Conservation (phyloP, 495 filamentous ascomycete species). For the Talaromyces borbonicus region DNA sequence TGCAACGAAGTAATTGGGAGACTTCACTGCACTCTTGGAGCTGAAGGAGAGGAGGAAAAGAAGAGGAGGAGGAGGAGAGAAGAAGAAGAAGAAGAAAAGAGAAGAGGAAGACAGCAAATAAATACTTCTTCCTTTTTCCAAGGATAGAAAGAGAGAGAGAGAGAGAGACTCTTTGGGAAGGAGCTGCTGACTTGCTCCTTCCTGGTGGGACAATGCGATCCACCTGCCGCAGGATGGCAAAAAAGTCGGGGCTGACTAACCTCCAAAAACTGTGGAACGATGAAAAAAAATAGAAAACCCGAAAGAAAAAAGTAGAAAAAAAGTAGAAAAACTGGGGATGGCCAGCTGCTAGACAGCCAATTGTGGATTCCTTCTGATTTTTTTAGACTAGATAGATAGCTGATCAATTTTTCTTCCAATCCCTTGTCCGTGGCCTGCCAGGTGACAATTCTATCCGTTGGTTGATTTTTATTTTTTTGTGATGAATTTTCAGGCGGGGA, state of each 20-base stretch:
- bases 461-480: no score
- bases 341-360: not conserved
- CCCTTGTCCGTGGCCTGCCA: not conserved
- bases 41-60: not conserved
- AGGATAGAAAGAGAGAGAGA: not conserved
- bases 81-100: not conserved
- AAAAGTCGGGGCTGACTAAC: constrained; percentile 2
- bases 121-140: no score
- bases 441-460: not conserved
- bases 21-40: no score
- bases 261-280: not conserved
- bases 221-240: constrained; percentile 5
- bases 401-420: not conserved
- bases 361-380: constrained; percentile 1
- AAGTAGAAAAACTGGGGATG: not conserved
- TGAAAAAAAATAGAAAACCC: no score
- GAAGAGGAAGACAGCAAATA: not conserved
- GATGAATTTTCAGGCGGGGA: no score
- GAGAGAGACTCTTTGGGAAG: constrained; percentile 1
- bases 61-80: not conserved
- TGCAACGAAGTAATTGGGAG: no score
- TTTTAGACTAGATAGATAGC: no score
- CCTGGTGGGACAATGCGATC: no score
- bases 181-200: not conserved
- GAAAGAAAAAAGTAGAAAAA: not conserved